Evolutionary conservation across 1,139 yeast species (phyloP), one percentile per base, ranked within the genome.

Genomic region (Yamadazyma siamensis): DNA sequence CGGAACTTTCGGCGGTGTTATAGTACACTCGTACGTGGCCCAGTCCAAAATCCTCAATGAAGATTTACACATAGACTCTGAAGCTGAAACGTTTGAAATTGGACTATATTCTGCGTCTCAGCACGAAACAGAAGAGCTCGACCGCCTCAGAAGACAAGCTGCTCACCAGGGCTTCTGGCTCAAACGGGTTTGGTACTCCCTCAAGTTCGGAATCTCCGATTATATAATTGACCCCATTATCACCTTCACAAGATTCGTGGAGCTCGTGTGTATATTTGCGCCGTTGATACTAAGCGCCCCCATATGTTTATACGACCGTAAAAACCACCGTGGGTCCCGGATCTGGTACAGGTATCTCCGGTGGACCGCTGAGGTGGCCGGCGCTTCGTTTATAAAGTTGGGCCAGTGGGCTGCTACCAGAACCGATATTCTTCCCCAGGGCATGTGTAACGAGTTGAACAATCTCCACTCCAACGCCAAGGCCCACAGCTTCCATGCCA

Each of bases 331-430:
- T 1, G 96, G 96, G 0, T 75, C 89, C 1, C 47, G 70, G 16
- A 30, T 78, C 16, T 91, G 96, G 96, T 89, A 74, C 54, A 57
- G 59, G 33, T 62, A 80, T 36, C 57, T 89, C 23, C 69, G 89
- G 31, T 63, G 75, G 60, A 65, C 84, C 1, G 77, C 94, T 39
- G 96, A 91, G 53, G 42, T 67, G 17, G 96, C 96, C 0, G 98
- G 98, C 1, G 95, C 98, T 2, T 82, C 95, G 5, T 91, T 91
- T 56, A 86, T 91, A 40, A 91, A 91, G 56, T 70, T 91, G 40
- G 98, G 97, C 4, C 98, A 94, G 64, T 91, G 99, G 99, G 98
- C 98, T 0, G 97, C 97, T 3, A 84, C 96, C n/a, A 74, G 99
- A 59, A 85, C 95, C 0, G 99, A 91, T 56, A 84, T 91, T 24